Evolutionary conservation across 139 green algal species (phyloP).

Genomic region (Haematococcus lacustris): DNA sequence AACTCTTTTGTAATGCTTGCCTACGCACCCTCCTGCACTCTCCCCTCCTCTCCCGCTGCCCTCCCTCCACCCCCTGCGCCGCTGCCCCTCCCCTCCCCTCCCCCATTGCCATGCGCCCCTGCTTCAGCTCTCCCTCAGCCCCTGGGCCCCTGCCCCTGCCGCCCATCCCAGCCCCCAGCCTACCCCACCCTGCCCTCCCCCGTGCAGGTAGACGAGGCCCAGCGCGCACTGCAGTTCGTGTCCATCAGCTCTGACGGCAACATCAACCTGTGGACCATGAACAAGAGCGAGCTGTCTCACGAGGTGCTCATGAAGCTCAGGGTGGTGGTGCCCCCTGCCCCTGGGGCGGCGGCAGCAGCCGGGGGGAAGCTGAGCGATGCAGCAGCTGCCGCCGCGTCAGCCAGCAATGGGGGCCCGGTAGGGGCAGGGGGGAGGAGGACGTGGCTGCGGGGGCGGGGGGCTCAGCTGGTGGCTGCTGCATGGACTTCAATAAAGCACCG

Average conservation of each 20-base stretch:
- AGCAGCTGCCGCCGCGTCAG: background rate
- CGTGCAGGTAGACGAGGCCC: constrained; percentile 40
- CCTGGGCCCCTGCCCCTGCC: too few species aligned
- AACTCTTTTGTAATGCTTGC: too few species aligned
- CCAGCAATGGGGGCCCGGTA: background rate
- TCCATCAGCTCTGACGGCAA: constrained; percentile 63
- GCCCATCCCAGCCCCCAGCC: too few species aligned
- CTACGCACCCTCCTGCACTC: too few species aligned
- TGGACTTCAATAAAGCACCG: constrained; percentile 82
- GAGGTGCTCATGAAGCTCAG: constrained; percentile 60
- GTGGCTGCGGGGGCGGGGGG: constrained; percentile 10
- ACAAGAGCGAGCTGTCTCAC: constrained; percentile 71
- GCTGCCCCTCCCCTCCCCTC: too few species aligned
- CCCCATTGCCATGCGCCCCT: too few species aligned
- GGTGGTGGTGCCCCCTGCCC: constrained; percentile 12
- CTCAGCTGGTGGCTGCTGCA: constrained; percentile 64
- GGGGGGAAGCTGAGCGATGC: background rate
- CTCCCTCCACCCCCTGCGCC: too few species aligned
- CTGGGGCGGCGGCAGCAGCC: constrained; percentile 1
- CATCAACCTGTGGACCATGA: constrained; percentile 80
- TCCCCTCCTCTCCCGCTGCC: too few species aligned
- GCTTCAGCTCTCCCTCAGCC: too few species aligned
- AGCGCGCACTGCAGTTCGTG: constrained; percentile 63
- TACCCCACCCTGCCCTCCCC: too few species aligned
- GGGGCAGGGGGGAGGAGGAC: constrained; percentile 1